Percentiles rank a stretch among this genome's conserved stretches.
Evolutionary conservation across 768 basidiomycete genomes (phyloP).

Genomic region (Strobilomyces dryophilus): DNA sequence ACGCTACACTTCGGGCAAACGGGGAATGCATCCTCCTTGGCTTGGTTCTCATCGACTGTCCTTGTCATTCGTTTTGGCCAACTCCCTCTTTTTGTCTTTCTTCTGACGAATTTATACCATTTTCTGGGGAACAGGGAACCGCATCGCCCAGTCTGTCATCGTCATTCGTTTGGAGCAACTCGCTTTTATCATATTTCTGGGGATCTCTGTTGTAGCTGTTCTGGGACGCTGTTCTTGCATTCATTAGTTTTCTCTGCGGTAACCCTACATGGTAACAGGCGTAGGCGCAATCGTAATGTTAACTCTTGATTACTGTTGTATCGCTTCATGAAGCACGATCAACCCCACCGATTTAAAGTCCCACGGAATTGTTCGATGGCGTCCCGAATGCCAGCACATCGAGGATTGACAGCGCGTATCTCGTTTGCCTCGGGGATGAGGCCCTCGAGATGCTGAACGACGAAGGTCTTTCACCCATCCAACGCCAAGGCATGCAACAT

Average conservation of each 20-base stretch:
- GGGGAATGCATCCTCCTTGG: background rate
- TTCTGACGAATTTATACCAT: background rate
- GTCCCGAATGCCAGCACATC: slow-evolving; percentile 44
- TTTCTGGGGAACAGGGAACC: slow-evolving; percentile 1
- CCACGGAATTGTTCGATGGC: slow-evolving; percentile 23
- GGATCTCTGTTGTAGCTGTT: background rate
- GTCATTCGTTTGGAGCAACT: slow-evolving; percentile 7
- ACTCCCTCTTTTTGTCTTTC: background rate
- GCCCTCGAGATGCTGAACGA: slow-evolving; percentile 45
- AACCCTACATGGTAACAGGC: background rate
- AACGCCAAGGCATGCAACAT: background rate
- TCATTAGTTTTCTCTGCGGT: background rate
- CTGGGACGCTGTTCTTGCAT: background rate
- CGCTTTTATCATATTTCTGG: slow-evolving; percentile 3
- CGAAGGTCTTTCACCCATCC: background rate
- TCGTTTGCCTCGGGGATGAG: slow-evolving; percentile 55
- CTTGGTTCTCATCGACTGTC: background rate
- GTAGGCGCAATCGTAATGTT: background rate
- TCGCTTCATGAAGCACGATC: background rate
- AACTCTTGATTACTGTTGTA: background rate
- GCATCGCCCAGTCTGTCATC: background rate
- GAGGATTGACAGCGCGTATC: slow-evolving; percentile 51
- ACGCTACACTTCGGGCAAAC: slow-evolving; percentile 5
- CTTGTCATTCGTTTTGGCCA: slow-evolving; percentile 9
- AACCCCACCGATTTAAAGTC: slow-evolving; percentile 13